A percentile compares a stretch with the other conserved stretches of the same genome.
These are phyloP conservation scores for Pyrus betulifolia DNA, from an alignment of 306 rosid species.

Conservation along the genomic window DNA sequence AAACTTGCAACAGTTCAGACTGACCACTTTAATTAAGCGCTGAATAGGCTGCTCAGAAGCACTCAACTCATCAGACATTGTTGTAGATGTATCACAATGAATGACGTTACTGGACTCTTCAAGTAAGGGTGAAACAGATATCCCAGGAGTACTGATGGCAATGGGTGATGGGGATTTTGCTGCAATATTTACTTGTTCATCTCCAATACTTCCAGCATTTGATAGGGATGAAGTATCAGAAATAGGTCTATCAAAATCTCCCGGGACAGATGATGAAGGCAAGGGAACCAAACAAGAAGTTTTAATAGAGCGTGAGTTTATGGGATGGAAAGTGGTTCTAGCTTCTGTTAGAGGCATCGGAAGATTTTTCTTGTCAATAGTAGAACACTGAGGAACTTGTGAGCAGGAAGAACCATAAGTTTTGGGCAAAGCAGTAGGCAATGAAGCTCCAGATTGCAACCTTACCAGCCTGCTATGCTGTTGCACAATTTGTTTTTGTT, in stretches of 20 bases:
- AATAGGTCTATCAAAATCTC: conserved; percentile 58
- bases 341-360: conserved; percentile 37
- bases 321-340: conserved; percentile 65
- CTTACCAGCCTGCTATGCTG: conserved; percentile 48
- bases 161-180: conserved; percentile 56
- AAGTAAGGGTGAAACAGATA: conserved; percentile 79
- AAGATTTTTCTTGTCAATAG: conserved; percentile 65
- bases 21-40: conserved; percentile 64
- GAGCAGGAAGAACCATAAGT: conserved; percentile 56
- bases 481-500: conserved; percentile 9
- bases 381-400: conserved; percentile 61
- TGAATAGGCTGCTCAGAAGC: conserved; percentile 67
- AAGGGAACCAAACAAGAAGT: conserved; percentile 72
- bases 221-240: conserved; percentile 33
- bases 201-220: conserved; percentile 52
- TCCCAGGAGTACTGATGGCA: conserved; percentile 89
- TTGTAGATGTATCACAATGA: conserved; percentile 36
- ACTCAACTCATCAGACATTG: conserved; percentile 49
- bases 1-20: conserved; percentile 17
- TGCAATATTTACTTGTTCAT: conserved; percentile 40
- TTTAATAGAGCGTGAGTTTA: conserved; percentile 54
- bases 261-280: conserved; percentile 70
- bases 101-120: conserved; percentile 60
- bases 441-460: conserved; percentile 51
- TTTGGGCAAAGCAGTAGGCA: conserved; percentile 39